Evolutionary conservation across 2,329 filamentous ascomycete species (phyloP).

Genomic region (Arachnomyces sp.): DNA sequence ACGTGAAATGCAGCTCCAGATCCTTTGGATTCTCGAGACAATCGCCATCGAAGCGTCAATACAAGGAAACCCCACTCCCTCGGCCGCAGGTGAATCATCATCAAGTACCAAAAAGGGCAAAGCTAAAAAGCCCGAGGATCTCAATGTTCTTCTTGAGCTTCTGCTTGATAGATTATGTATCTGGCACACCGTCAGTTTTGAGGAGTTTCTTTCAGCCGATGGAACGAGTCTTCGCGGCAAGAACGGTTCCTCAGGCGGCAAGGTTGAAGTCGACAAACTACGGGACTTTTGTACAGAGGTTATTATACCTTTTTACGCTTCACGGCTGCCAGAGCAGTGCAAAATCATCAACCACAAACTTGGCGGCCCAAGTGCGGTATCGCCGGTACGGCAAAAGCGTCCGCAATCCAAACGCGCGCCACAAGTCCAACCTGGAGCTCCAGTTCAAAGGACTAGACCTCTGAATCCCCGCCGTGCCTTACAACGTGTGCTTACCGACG

Average conservation of each 20-base stretch:
- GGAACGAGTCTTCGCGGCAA: conserved; percentile 21
- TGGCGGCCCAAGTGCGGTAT: conserved; percentile 33
- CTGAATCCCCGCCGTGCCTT: conserved; percentile 30
- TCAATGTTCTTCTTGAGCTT: conserved; percentile 37
- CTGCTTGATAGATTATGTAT: conserved; percentile 43
- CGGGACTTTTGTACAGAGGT: conserved; percentile 44
- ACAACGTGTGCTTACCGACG: conserved; percentile 40
- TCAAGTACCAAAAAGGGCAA: conserved; percentile 19
- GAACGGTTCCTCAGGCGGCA: conserved; percentile 23
- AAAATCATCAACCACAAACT: conserved; percentile 40
- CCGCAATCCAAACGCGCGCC: conserved; percentile 22
- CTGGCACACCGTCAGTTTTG: conserved; percentile 41
- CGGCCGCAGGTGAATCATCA: conserved; percentile 2
- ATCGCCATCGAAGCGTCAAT: conserved; percentile 33
- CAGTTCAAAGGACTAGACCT: conserved; percentile 20
- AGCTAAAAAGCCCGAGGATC: conserved; percentile 34
- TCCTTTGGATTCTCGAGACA: conserved; percentile 41
- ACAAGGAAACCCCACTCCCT: conserved; percentile 5
- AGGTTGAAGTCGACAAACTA: conserved; percentile 34
- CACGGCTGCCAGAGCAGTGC: conserved; percentile 40
- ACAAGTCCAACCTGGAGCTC: conserved; percentile 23
- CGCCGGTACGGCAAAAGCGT: conserved; percentile 27
- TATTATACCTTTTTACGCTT: conserved; percentile 42
- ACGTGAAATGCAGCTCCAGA: conserved; percentile 42
- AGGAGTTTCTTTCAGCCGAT: conserved; percentile 24